phyloP scores from a whole-genome alignment of 768 basidiomycete genomes.

The Lactarius akahatsu region DNA sequence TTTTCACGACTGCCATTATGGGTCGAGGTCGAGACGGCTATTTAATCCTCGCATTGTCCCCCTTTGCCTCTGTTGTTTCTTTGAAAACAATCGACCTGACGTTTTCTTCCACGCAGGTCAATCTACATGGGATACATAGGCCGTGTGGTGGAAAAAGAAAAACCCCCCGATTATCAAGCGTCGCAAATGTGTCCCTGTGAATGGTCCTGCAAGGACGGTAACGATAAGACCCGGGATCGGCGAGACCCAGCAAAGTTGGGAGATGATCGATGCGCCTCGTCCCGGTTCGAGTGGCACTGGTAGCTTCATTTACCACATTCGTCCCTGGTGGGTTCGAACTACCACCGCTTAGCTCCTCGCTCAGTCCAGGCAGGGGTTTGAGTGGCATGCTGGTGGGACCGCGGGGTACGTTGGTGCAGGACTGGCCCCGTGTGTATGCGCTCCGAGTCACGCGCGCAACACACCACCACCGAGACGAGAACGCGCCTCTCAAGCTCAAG shows the following conservation, averaged over 20 bases:
- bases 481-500: too few species aligned
- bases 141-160: slow-evolving; percentile 97
- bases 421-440: too few species aligned
- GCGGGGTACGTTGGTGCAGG: slow-evolving; percentile 15
- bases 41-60: neutral
- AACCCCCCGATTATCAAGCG: too few species aligned
- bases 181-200: too few species aligned
- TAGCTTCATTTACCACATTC: slow-evolving; percentile 22
- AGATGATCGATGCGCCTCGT: slow-evolving; percentile 19
- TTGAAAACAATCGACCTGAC: slow-evolving; percentile 25
- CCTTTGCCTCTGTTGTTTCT: slow-evolving; percentile 4
- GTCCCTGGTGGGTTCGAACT: slow-evolving; percentile 54
- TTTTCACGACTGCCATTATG: slow-evolving; percentile 16
- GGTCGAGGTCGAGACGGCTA: neutral
- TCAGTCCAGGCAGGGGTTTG: slow-evolving; percentile 35
- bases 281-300: slow-evolving; percentile 16
- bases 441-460: too few species aligned
- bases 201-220: too few species aligned
- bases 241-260: slow-evolving; percentile 21
- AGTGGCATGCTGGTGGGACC: neutral
- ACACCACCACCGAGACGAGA: too few species aligned
- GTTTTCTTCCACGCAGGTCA: slow-evolving; percentile 64
- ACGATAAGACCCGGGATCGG: too few species aligned
- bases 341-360: slow-evolving; percentile 48
- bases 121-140: slow-evolving; percentile 94